Conservation (phyloP, 2,329 filamentous ascomycete species). For the Hypoxylon sp. region DNA sequence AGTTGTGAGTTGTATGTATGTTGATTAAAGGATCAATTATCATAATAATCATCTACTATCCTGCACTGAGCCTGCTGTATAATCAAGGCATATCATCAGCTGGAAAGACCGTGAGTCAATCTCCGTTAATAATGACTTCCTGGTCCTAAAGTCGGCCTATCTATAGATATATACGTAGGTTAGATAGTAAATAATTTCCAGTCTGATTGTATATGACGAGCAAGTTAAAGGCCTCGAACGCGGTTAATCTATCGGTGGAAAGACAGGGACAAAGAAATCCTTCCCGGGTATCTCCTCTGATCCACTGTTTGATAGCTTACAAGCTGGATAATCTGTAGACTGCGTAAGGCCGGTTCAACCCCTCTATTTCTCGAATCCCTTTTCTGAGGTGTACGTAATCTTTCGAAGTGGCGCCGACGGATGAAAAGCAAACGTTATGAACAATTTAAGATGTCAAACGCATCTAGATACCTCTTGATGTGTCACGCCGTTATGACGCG, state of each 20-base stretch:
- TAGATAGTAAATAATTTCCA: background rate
- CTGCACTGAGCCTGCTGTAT: background rate
- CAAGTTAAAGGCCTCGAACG: background rate
- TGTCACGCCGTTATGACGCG: background rate
- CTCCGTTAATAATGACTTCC: background rate
- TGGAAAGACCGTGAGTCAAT: background rate
- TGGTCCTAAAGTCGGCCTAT: too few species aligned
- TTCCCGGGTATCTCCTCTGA: background rate
- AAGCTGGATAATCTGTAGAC: too few species aligned
- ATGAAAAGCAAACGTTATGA: background rate
- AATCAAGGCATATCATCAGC: background rate
- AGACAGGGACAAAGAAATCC: background rate
- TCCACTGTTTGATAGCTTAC: too few species aligned
- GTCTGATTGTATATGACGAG: background rate
- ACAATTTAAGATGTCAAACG: background rate
- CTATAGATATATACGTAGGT: background rate
- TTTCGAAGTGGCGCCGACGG: background rate
- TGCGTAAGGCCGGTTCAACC: too few species aligned
- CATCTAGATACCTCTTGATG: background rate
- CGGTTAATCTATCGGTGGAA: background rate
- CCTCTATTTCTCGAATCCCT: background rate
- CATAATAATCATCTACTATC: background rate
- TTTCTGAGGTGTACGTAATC: background rate
- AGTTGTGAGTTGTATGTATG: slow-evolving; percentile 65
- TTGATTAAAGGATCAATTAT: background rate